phyloP scores from a whole-genome alignment of 1,139 yeast genomes.

The Spathaspora jeffriesii region DNA sequence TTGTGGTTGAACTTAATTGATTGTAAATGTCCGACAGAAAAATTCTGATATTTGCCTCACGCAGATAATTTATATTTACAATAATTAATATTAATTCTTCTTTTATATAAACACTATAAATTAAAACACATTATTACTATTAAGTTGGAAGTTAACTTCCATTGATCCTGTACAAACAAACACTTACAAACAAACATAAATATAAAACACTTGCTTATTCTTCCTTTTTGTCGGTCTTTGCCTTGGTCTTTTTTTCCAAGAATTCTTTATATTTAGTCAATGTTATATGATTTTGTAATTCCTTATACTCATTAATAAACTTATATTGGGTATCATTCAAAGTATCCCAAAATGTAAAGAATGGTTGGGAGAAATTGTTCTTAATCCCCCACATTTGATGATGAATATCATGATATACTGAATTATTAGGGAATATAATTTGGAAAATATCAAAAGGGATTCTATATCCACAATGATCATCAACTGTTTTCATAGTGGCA shows the following conservation, averaged over 20 bases:
- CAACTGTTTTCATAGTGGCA: conserved; percentile 94
- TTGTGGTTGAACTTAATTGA: too few relatives aligned
- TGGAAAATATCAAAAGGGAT: conserved; percentile 92
- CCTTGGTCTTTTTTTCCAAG: conserved; percentile 41
- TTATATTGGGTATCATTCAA: conserved; percentile 70
- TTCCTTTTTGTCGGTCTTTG: conserved; percentile 9
- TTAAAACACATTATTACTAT: conserved; percentile 1
- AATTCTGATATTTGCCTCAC: not conserved
- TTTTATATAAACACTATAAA: conserved; percentile 3
- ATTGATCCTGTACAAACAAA: not conserved
- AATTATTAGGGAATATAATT: conserved; percentile 86
- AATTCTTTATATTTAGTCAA: conserved; percentile 64
- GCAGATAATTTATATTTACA: too few relatives aligned
- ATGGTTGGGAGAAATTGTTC: conserved; percentile 95
- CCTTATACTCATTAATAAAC: conserved; percentile 60
- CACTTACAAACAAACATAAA: conserved; percentile 6
- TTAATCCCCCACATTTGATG: conserved; percentile 97
- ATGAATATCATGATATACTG: conserved; percentile 95
- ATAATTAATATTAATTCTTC: not conserved
- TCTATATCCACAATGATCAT: conserved; percentile 96
- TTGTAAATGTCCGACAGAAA: conserved; percentile 1
- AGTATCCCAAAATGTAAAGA: conserved; percentile 91
- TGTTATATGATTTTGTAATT: conserved; percentile 58
- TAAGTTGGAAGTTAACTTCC: not conserved
- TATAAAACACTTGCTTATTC: conserved; percentile 8